phyloP scores from a whole-genome alignment of 2,329 filamentous ascomycete species.

The Didymella pomorum region DNA sequence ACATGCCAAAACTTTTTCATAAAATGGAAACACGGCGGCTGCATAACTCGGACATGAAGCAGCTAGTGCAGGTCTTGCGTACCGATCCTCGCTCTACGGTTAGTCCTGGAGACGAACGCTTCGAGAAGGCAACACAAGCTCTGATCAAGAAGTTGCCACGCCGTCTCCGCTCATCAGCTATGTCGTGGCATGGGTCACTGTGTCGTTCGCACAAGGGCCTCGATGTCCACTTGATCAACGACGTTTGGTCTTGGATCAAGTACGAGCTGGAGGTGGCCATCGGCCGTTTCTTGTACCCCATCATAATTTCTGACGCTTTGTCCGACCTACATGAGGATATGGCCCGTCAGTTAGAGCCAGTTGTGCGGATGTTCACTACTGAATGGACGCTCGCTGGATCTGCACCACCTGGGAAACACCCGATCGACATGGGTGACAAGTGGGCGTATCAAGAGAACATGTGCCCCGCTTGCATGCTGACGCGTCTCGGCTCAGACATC shows the following conservation, averaged over 20 bases:
- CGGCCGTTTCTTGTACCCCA: slow-evolving; percentile 38
- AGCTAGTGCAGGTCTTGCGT: slow-evolving; percentile 32
- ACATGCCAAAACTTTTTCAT: slow-evolving; percentile 18
- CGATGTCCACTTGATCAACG: slow-evolving; percentile 27
- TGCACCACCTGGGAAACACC: slow-evolving; percentile 28
- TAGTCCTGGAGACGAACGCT: slow-evolving; percentile 4
- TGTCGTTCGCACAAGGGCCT: slow-evolving; percentile 39
- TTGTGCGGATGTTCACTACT: slow-evolving; percentile 36
- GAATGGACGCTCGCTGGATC: slow-evolving; percentile 27
- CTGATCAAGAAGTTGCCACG: slow-evolving; percentile 34
- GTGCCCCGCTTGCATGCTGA: slow-evolving; percentile 44
- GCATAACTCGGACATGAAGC: slow-evolving; percentile 35
- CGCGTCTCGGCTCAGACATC: slow-evolving; percentile 38
- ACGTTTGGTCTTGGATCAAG: slow-evolving; percentile 35
- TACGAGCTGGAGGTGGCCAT: slow-evolving; percentile 36
- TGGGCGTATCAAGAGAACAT: slow-evolving; percentile 35
- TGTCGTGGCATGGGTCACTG: slow-evolving; percentile 25
- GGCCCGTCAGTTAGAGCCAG: slow-evolving; percentile 41
- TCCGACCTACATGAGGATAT: slow-evolving; percentile 24
- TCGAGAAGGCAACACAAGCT: slow-evolving; percentile 21
- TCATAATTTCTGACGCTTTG: slow-evolving; percentile 33
- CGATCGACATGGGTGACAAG: slow-evolving; percentile 24
- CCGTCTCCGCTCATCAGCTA: slow-evolving; percentile 30
- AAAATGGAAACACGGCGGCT: slow-evolving; percentile 30
- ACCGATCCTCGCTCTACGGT: slow-evolving; percentile 13